Evolutionary conservation across 2,329 filamentous ascomycete genomes (phyloP), one percentile per base, ranked within the genome.

Genomic region (Alternaria burnsii): DNA sequence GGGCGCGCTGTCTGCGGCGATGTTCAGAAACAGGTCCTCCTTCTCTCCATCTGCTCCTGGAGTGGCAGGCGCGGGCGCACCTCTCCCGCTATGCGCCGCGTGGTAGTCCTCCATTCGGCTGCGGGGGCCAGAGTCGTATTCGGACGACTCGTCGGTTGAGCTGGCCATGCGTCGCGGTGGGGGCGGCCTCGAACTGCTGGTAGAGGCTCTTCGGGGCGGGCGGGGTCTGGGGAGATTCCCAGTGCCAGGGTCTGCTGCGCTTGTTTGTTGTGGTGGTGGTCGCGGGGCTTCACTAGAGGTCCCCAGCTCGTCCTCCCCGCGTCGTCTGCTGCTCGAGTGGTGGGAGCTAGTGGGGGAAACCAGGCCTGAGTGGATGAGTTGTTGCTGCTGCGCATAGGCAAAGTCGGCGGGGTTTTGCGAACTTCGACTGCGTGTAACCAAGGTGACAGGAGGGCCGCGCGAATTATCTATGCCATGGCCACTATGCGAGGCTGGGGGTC

Each of bases 381-480:
- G 32, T 51, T 74, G 72, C 57, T 72, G 73, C 55, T 76, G 71
- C 24, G 71, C 66, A 61, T 65, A 71, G 43, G 68, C 63, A 60
- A 67, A 70, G 63, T 76, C 71, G 59, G 68, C 48, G 32, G 73
- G 65, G 61, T 68, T 70, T 57, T 73, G 74, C 42, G 71, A 61
- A 54, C 32, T 52, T 10, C 59, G 42, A 34, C 71, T 63, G 67
- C 76, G 75, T 61, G 72, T 84, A 60, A 82, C 81, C 59, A 84
- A 78, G n/a, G 82, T 80, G 59, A 84, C 81, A 52, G 83, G 83
- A 46, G 84, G 83, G 60, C 83, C 84, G 69, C 79, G 75, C 58
- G 78, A 80, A 30, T 81, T 83, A 71, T 82, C 81, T 77, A 85
- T 82, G 68, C 82, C 82, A 79, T 82, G 78, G 54, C 79, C 81